A percentile compares a stretch with the other conserved stretches of the same genome.
Conservation (phyloP, 768 basidiomycete species). For the Boletus eberwhitei region DNA sequence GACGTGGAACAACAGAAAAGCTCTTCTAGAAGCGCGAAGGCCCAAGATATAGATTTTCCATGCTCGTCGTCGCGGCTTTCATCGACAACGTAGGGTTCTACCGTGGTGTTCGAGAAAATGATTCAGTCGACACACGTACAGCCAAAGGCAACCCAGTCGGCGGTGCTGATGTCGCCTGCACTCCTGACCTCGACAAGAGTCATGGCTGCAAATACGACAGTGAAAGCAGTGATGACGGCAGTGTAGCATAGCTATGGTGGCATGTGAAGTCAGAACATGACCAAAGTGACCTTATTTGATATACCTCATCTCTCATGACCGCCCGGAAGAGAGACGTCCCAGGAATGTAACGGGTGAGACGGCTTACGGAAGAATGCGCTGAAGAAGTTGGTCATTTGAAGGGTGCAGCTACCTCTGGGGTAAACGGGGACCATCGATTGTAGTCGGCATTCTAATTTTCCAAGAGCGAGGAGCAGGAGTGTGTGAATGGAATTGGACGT, state of each 20-base stretch:
- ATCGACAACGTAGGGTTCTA: too few species aligned
- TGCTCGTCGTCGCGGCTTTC: neutral
- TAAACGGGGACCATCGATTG: conserved; percentile 7
- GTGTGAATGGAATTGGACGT: neutral
- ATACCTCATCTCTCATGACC: conserved; percentile 65
- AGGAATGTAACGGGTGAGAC: too few species aligned
- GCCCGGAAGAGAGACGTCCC: conserved; percentile 38
- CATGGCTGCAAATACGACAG: conserved; percentile 46
- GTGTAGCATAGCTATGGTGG: conserved; percentile 48
- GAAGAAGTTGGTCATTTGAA: conserved; percentile 17
- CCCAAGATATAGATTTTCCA: conserved; percentile 3
- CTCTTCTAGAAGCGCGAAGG: neutral
- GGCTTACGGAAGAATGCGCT: conserved; percentile 23
- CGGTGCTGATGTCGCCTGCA: conserved; percentile 42
- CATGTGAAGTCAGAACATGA: neutral
- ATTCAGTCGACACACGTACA: conserved; percentile 38
- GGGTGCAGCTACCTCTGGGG: conserved; percentile 2
- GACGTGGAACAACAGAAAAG: too few species aligned
- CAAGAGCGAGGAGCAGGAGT: conserved; percentile 11
- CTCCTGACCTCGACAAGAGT: conserved; percentile 47
- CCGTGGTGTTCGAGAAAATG: conserved; percentile 1
- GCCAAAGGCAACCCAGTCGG: conserved; percentile 52
- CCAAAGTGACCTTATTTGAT: neutral
- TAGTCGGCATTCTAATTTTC: conserved; percentile 14
- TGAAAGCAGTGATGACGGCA: conserved; percentile 48